phyloP scores from a whole-genome alignment of 805 yeast species.

The baker's yeast (Saccharomyces cerevisiae) region DNA sequence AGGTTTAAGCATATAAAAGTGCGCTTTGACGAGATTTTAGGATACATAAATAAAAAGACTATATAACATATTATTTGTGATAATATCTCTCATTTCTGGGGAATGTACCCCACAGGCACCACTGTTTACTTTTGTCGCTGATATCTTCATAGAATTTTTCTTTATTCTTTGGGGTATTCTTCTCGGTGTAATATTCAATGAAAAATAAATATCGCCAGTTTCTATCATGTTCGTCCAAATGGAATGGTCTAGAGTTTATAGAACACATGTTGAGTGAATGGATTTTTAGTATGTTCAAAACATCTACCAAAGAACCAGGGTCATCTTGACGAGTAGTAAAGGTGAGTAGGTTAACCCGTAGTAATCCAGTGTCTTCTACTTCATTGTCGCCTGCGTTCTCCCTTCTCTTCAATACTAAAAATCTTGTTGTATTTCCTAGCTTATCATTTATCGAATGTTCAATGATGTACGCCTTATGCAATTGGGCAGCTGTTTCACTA shows the following conservation, averaged over 20 bases:
- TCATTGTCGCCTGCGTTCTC: conserved; percentile 2
- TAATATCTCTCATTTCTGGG: conserved; percentile 38
- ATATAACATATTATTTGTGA: conserved; percentile 4
- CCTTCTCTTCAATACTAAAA: conserved; percentile 53
- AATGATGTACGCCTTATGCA: conserved; percentile 50
- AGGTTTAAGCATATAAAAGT: conserved; percentile 10
- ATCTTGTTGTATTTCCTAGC: conserved; percentile 75
- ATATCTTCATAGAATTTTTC: conserved; percentile 37
- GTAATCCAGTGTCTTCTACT: conserved; percentile 11
- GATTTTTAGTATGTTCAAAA: conserved; percentile 47
- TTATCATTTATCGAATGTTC: conserved; percentile 59
- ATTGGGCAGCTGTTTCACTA: conserved; percentile 54
- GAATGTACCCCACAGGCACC: conserved; percentile 55
- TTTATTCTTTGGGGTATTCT: conserved; percentile 17
- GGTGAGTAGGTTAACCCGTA: conserved; percentile 45
- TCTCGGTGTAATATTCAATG: conserved; percentile 44
- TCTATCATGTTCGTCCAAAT: conserved; percentile 33
- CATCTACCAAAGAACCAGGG: conserved; percentile 69
- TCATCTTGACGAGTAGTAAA: conserved; percentile 57
- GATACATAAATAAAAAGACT: background rate
- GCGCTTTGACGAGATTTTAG: background rate
- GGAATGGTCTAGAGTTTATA: conserved; percentile 72
- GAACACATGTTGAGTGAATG: conserved; percentile 57
- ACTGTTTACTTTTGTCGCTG: conserved; percentile 36
- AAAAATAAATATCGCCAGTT: conserved; percentile 79